These are phyloP conservation scores for Gnomoniopsis smithogilvyi DNA, from an alignment of 2,329 filamentous ascomycete genomes.

Conservation along the genomic window DNA sequence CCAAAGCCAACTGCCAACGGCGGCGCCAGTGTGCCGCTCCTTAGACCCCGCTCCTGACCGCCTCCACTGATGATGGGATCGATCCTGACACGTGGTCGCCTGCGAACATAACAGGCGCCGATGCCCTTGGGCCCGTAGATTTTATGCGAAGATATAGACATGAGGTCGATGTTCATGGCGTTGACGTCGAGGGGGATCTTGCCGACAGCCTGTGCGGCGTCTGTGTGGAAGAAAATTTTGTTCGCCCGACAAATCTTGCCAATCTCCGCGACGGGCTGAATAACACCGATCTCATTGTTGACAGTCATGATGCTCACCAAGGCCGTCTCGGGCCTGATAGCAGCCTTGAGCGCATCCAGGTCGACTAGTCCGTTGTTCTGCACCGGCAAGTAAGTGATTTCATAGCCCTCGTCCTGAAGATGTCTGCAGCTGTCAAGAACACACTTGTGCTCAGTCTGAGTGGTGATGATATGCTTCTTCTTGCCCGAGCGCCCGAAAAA, in stretches of 20 bases:
- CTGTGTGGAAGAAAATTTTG: constrained; percentile 98
- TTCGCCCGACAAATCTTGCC: constrained; percentile 85
- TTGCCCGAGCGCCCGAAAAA: constrained; percentile 92
- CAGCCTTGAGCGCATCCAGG: constrained; percentile 79
- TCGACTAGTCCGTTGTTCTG: constrained; percentile 80
- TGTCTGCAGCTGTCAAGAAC: constrained; percentile 96
- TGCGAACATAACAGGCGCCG: constrained; percentile 91
- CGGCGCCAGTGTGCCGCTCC: constrained; percentile 91
- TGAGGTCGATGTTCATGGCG: constrained; percentile 95
- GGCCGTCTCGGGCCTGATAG: constrained; percentile 86
- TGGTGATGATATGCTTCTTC: constrained; percentile 98
- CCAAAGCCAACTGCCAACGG: constrained; percentile 89
- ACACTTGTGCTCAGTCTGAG: constrained; percentile 98
- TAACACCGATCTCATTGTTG: constrained; percentile 99
- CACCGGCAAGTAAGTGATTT: constrained; percentile 95
- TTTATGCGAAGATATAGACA: constrained; percentile 99
- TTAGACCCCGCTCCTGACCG: constrained; percentile 90
- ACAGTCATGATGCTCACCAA: constrained; percentile 98
- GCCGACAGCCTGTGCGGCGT: constrained; percentile 94
- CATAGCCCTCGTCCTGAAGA: constrained; percentile 93
- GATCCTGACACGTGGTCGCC: constrained; percentile 86
- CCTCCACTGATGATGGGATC: constrained; percentile 96
- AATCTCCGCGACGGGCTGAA: constrained; percentile 92
- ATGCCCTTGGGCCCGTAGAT: constrained; percentile 98
- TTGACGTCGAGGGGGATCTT: constrained; percentile 98